Percentiles rank a stretch among this genome's conserved stretches.
These are phyloP conservation scores for Aspergillus alliaceus DNA, from an alignment of 2,329 filamentous ascomycete species.

Conservation along the genomic window DNA sequence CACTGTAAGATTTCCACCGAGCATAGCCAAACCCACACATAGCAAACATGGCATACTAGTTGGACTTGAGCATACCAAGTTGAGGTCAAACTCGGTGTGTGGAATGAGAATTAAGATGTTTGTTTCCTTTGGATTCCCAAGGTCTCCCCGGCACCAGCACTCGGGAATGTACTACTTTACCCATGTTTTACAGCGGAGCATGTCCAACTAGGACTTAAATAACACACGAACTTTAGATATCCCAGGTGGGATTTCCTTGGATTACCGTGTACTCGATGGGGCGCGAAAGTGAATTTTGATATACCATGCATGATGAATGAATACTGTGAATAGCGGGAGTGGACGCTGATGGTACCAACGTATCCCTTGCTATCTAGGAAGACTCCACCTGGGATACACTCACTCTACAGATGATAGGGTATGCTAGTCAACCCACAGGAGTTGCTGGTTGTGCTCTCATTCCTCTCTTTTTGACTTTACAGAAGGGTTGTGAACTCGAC, in stretches of 20 bases:
- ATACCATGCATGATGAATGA: neutral
- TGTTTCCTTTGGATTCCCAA: conserved; percentile 21
- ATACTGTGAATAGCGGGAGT: neutral
- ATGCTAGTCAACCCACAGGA: neutral
- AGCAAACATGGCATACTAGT: conserved; percentile 1
- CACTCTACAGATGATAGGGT: neutral
- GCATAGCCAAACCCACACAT: conserved; percentile 6
- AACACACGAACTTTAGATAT: neutral
- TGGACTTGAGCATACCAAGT: conserved; percentile 13
- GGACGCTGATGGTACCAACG: no score
- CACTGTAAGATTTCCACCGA: conserved; percentile 11
- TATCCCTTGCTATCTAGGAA: neutral
- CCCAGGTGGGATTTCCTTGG: no score
- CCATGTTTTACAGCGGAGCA: neutral
- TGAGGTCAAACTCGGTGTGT: conserved; percentile 6
- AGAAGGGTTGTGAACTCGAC: neutral
- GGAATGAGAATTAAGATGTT: conserved; percentile 21
- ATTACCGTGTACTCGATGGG: neutral
- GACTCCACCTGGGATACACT: neutral
- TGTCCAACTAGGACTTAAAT: no score
- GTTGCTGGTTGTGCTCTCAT: neutral
- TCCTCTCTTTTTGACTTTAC: neutral
- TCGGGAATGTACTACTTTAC: conserved; percentile 18
- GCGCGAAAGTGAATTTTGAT: neutral
- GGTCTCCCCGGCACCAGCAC: conserved; percentile 12